Base-by-base conservation (phyloP, 1,284 basidiomycete species). In the Rhodofomes roseus region DNA sequence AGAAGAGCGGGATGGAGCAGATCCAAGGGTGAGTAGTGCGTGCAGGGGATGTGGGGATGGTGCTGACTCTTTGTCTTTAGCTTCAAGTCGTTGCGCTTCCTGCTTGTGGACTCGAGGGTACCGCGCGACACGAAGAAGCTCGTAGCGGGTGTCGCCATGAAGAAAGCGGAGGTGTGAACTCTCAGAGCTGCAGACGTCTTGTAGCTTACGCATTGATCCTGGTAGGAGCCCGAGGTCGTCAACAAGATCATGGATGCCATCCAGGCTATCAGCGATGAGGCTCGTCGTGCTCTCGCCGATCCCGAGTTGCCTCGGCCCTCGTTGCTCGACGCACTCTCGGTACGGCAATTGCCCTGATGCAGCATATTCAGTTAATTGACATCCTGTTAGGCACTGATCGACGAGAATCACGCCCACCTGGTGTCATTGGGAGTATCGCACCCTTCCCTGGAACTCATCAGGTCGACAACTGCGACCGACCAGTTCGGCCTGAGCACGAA, bases 351-450 rank as follows among this genome's bases (percentile, higher is more conserved):
- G 11, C 31, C 11, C 31, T 11, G 29, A 23, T 25, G 55, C 39
- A 52, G 48, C 57, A 54, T 63, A 43, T 65, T 41, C n/a, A 59
- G 56, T 62, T 51, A 22, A 51, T 25, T 27, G 40, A 25, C 56
- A 16, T 56, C 48, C 25, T 59, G 20, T 54, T 62, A 93, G 90
- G 79, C 78, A 23, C 79, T 97, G 56, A 95, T 99, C 69, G 79
- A 85, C 62, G 88, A 94, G 77, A 99, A 99, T 75, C 97, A 99
- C 71, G 75, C 76, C 20, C 87, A 96, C 66, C 86, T 99, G 18
- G 87, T 89, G 36, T 80, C 85, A 12, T 81, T 99, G n/a, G 92
- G 90, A n/a, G 97, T 99, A 25, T 95, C 93, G 1, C 97, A 99
- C 73, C 86, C 92, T 4, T 78, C 89, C 1, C 78, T 99, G 55